Evolutionary conservation across 345 rosid species (phyloP).

Genomic region (Rubroshorea leprosula): DNA sequence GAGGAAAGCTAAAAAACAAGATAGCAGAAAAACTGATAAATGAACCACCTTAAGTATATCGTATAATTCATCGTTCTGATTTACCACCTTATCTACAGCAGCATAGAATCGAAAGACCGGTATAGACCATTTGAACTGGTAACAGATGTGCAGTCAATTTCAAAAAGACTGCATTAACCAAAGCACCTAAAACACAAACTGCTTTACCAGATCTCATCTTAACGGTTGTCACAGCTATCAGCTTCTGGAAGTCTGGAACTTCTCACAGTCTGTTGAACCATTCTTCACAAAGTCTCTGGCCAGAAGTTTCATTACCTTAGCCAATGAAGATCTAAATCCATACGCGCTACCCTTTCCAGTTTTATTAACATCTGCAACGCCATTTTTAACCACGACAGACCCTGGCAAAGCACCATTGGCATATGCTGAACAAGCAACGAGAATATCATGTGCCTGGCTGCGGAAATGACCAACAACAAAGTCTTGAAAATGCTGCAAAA

Average conservation of each 20-base stretch:
- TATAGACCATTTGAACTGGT: neutral
- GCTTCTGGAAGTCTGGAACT: constrained; percentile 20
- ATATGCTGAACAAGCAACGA: constrained; percentile 44
- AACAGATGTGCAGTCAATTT: constrained; percentile 8
- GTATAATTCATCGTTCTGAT: neutral
- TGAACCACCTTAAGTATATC: neutral
- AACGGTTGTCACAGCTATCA: neutral
- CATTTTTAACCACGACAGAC: constrained; percentile 22
- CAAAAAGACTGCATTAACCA: constrained; percentile 14
- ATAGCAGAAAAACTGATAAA: too few species aligned
- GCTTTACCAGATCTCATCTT: constrained; percentile 2
- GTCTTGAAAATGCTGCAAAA: constrained; percentile 46
- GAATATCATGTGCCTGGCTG: constrained; percentile 27
- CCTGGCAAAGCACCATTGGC: constrained; percentile 37
- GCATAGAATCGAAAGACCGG: neutral
- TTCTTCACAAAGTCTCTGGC: constrained; percentile 26
- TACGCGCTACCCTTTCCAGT: constrained; percentile 15
- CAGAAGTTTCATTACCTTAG: constrained; percentile 25
- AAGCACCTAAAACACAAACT: constrained; percentile 4
- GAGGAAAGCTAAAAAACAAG: too few species aligned
- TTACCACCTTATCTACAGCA: neutral
- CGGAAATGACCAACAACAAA: constrained; percentile 40
- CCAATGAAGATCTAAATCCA: constrained; percentile 21
- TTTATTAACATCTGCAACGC: constrained; percentile 16
- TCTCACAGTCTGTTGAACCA: constrained; percentile 33